These are phyloP conservation scores for Calocybe indica DNA, from an alignment of 768 basidiomycete species.

Conservation along the genomic window DNA sequence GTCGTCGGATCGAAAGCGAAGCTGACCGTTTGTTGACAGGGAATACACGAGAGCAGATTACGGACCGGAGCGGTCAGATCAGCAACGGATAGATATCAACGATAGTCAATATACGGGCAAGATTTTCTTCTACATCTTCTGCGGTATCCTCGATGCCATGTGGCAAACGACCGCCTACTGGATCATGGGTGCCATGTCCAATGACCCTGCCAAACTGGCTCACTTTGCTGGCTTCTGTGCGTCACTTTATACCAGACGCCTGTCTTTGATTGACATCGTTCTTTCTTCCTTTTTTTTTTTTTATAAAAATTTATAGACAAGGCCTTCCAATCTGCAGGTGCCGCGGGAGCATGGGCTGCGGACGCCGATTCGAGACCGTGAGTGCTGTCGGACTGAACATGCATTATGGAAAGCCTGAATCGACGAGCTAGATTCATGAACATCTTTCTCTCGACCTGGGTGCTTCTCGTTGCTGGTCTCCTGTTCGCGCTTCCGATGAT, in stretches of 20 bases:
- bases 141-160: constrained; percentile 73
- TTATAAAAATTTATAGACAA: constrained; percentile 45
- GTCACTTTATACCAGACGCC: constrained; percentile 16
- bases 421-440: constrained; percentile 47
- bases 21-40: constrained; percentile 10
- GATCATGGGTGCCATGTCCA: constrained; percentile 85
- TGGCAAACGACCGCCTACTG: constrained; percentile 84
- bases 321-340: constrained; percentile 72
- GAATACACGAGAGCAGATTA: constrained; percentile 56
- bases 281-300: background rate
- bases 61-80: constrained; percentile 15
- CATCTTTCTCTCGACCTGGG: constrained; percentile 71
- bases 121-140: constrained; percentile 64
- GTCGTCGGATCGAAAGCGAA: background rate
- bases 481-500: constrained; percentile 71
- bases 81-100: constrained; percentile 52
- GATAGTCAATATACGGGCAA: constrained; percentile 50
- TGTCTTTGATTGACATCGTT: background rate
- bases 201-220: constrained; percentile 74
- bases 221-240: constrained; percentile 78
- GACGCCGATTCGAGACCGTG: constrained; percentile 60
- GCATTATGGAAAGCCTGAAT: background rate
- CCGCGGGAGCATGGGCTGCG: constrained; percentile 66
- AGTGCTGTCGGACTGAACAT: constrained; percentile 18
- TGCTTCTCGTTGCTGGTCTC: constrained; percentile 56